Base-by-base conservation (phyloP, 2,329 filamentous ascomycete genomes). In the Fusarium cicatricum region DNA sequence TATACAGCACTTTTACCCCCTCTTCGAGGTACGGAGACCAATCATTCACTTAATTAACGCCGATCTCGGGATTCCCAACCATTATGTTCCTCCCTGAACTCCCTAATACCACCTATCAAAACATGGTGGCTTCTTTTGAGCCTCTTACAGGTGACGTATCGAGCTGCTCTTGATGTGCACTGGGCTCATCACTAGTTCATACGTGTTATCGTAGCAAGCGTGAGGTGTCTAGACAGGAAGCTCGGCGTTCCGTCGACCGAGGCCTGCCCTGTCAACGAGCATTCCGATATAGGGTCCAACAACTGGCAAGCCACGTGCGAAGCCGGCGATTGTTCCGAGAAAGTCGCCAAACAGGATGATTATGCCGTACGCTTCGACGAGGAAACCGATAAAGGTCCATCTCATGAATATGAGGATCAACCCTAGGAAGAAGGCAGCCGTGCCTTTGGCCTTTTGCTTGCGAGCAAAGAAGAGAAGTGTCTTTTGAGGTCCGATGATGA, bases 271-370 rank as follows among this genome's bases (percentile, higher is more conserved):
- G 71, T 96, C 91, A 59, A 96, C 81, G 3, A 81, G 82, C 64
- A 85, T 78, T 54, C 91, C 90, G 70, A 97, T 89, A 69, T 93
- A 96, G 5, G 93, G 91, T 4, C 94, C 94, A 6, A 98, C 80
- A 8, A 97, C 82, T 0, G 95, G 94, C 11, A 96, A 77, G 58
- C 90, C 92, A 52, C 91, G 87, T 33, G 91, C 91, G 71, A 98
- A 97, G 14, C 90, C 86, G 0, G 90, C 90, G 63, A 98, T 93
- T 16, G 94, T 98, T 42, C 92, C 91, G 55, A 98, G 84, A 78
- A 98, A 98, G 76, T 99, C 95, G 31, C 95, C 95, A 77, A 99
- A 99, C 31, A 99, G 80, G 45, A 97, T 85, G 65, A 96, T 84
- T 64, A 99, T 94, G 26, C 95, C 95, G 77, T 98, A 98, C 4